A percentile compares a stretch with the other conserved stretches of the same genome.
phyloP scores from a whole-genome alignment of 495 filamentous ascomycete genomes.

The Podospora comata region DNA sequence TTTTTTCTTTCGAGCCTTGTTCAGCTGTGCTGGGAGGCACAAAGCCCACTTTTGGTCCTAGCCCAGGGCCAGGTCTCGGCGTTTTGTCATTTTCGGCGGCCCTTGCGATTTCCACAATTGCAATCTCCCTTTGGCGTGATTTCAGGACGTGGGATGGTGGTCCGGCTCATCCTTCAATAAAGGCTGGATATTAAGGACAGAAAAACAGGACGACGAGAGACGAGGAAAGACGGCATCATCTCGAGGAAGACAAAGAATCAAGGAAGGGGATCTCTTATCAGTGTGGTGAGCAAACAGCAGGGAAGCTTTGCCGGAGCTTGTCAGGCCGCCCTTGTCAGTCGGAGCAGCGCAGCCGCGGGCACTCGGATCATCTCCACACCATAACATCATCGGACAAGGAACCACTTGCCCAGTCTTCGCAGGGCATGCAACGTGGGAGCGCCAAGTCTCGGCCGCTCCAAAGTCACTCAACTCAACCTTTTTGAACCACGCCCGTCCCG shows the following conservation, averaged over 20 bases:
- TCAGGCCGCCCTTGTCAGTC: constrained; percentile 10
- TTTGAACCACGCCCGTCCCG: constrained; percentile 23
- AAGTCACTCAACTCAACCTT: constrained; percentile 20
- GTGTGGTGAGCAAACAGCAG: background rate
- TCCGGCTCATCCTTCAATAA: background rate
- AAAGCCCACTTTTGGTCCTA: background rate
- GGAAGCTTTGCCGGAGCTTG: background rate
- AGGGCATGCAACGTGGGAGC: constrained; percentile 31
- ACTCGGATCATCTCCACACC: constrained; percentile 27
- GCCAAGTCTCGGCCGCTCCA: constrained; percentile 23
- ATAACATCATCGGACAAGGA: constrained; percentile 35
- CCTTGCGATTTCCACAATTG: background rate
- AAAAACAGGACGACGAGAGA: background rate
- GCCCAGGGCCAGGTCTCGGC: background rate
- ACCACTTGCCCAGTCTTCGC: constrained; percentile 7
- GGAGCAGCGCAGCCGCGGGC: constrained; percentile 6
- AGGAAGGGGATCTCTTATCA: background rate
- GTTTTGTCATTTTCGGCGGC: background rate
- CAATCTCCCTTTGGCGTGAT: background rate
- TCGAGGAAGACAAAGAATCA: background rate
- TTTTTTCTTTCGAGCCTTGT: background rate
- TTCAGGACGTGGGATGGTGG: background rate
- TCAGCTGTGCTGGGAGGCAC: background rate
- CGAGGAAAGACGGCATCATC: background rate
- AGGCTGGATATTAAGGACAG: background rate